Evolutionary conservation across 2,329 filamentous ascomycete genomes (phyloP), one percentile per base, ranked within the genome.

Genomic region (Allantophomopsis lycopodina): DNA sequence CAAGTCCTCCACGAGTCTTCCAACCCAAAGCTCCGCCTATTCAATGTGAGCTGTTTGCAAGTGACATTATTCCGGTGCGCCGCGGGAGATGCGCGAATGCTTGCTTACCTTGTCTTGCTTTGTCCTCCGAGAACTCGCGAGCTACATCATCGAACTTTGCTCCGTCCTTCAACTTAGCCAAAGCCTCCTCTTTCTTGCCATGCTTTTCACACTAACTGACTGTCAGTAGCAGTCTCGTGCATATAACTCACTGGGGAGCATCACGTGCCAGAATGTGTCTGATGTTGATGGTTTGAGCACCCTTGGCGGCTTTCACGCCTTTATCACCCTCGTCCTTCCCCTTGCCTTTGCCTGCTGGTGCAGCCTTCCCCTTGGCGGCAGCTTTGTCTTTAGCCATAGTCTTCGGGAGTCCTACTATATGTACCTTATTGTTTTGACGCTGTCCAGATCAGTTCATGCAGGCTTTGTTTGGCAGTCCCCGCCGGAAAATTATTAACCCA

Each of bases 111-210:
- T 74, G 68, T 44, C 76, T 66, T 4, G 81, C 80, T 61, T 88
- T 87, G 57, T 88, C 83, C 59, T 87, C 83, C 0, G 78, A 83
- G 53, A 73, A 83, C 48, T 78, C 73, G 39, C 73, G 64, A 8
- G 83, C 83, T 5, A 87, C 80, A 36, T 82, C 76, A 49, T 86
- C 81, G 52, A 87, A 88, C 50, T 80, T 83, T 38, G 66, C 67
- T 2, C 81, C 79, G 3, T 59, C 72, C 32, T 68, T 68, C 38
- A 88, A 59, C 60, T 84, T 80, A 41, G 69, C 71, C 13, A 86
- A 56, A 1, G 83, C 83, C 54, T 85, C 78, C 53, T 86, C 81
- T 54, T 85, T 87, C 58, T 79, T 84, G n/a, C 65, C 61, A 54
- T 85, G 76, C 54, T 88, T 88, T 55, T 79, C 78, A 51, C 83